Evolutionary conservation across 106 monocot species (phyloP).

Genomic region (Gastrodia elata): DNA sequence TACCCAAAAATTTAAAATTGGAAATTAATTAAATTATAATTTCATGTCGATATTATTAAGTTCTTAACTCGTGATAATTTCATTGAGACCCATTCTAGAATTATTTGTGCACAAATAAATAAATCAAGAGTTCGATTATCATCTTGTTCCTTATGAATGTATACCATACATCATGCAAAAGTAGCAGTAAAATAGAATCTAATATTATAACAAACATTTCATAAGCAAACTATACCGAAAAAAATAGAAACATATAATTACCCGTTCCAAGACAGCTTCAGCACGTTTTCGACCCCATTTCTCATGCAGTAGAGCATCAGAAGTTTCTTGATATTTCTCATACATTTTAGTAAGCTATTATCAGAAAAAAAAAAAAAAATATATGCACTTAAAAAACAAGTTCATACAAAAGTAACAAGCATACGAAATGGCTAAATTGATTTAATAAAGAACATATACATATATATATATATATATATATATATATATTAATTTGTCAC

Average conservation of each 20-base stretch:
- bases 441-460: neutral
- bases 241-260: constrained; percentile 10
- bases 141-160: no score
- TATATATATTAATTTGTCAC: constrained; percentile 9
- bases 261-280: constrained; percentile 68
- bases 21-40: no score
- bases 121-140: no score
- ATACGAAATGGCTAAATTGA: neutral
- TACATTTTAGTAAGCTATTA: constrained; percentile 90
- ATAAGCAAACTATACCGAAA: neutral
- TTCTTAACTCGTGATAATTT: no score
- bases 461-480: neutral
- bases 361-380: neutral
- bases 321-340: constrained; percentile 96
- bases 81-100: no score
- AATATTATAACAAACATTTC: neutral
- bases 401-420: neutral
- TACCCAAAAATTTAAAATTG: no score
- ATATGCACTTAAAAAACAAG: constrained; percentile 3
- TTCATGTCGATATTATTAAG: no score
- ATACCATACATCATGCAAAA: neutral
- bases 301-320: constrained; percentile 89
- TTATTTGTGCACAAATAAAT: no score
- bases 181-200: neutral
- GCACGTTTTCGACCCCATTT: constrained; percentile 65